Conservation (phyloP, 768 basidiomycete genomes). For the Termitomyces sp. region DNA sequence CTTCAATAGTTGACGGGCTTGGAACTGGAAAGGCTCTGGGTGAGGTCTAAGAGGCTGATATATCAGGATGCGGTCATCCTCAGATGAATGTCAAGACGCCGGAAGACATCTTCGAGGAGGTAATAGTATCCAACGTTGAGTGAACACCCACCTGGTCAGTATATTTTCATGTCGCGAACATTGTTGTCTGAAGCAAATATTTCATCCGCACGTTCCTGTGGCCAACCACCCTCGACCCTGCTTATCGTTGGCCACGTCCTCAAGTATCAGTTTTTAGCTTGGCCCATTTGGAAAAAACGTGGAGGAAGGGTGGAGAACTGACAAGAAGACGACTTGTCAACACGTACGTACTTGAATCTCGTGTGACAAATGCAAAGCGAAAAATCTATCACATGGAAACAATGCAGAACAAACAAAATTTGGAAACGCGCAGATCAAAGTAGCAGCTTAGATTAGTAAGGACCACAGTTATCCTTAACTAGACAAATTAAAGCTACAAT, state of each 20-base stretch:
- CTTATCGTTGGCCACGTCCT: neutral
- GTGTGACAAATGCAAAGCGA: neutral
- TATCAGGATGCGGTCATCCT: neutral
- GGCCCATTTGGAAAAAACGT: neutral
- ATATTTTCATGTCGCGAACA: neutral
- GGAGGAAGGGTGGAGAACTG: neutral
- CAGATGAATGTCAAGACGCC: neutral
- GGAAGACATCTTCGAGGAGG: neutral
- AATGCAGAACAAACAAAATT: neutral
- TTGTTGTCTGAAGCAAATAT: neutral
- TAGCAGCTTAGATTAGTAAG: neutral
- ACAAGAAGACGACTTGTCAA: neutral
- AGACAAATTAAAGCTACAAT: slow-evolving; percentile 1
- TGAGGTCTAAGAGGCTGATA: neutral
- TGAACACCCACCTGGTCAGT: neutral
- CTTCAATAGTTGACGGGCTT: neutral
- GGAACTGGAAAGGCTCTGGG: neutral
- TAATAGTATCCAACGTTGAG: neutral
- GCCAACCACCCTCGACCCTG: neutral
- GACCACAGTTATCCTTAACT: neutral
- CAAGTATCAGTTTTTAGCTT: neutral
- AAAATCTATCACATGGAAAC: neutral
- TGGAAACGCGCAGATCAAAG: neutral
- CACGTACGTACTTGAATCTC: neutral
- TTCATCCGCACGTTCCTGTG: neutral